phyloP scores from a whole-genome alignment of 495 filamentous ascomycete species.

The Neurospora hispaniola region DNA sequence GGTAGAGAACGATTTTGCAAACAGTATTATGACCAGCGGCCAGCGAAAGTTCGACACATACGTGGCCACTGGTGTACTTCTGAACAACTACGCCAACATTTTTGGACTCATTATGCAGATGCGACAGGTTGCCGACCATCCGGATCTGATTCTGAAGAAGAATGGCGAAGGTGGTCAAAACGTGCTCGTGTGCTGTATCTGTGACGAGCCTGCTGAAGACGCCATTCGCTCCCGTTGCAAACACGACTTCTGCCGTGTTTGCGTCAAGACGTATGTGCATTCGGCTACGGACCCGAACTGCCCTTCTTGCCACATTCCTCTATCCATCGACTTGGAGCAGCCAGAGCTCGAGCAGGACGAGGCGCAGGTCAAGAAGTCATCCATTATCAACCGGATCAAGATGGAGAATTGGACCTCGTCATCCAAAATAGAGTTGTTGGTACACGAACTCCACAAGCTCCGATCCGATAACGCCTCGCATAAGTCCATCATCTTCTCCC shows the following conservation, averaged over 20 bases:
- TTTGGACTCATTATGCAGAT: slow-evolving; percentile 92
- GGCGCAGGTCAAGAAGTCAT: slow-evolving; percentile 73
- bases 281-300: slow-evolving; percentile 72
- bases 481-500: slow-evolving; percentile 95
- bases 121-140: slow-evolving; percentile 93
- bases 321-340: slow-evolving; percentile 86
- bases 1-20: slow-evolving; percentile 89
- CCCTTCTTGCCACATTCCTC: slow-evolving; percentile 79
- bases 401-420: slow-evolving; percentile 97
- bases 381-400: slow-evolving; percentile 93
- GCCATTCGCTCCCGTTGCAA: slow-evolving; percentile 83
- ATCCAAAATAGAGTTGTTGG: slow-evolving; percentile 92
- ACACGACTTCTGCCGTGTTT: slow-evolving; percentile 90
- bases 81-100: slow-evolving; percentile 93
- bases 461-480: slow-evolving; percentile 81
- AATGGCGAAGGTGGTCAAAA: slow-evolving; percentile 78
- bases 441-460: slow-evolving; percentile 84
- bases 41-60: slow-evolving; percentile 87
- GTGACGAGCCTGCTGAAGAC: slow-evolving; percentile 91
- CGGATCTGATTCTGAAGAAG: slow-evolving; percentile 86
- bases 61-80: slow-evolving; percentile 82
- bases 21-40: slow-evolving; percentile 84
- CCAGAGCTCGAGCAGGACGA: slow-evolving; percentile 87
- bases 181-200: slow-evolving; percentile 81
- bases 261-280: slow-evolving; percentile 72